A percentile compares a stretch with the other conserved stretches of the same genome.
These are phyloP conservation scores for Vitis riparia DNA, from an alignment of 164 flowering plant genomes.

Conservation along the genomic window DNA sequence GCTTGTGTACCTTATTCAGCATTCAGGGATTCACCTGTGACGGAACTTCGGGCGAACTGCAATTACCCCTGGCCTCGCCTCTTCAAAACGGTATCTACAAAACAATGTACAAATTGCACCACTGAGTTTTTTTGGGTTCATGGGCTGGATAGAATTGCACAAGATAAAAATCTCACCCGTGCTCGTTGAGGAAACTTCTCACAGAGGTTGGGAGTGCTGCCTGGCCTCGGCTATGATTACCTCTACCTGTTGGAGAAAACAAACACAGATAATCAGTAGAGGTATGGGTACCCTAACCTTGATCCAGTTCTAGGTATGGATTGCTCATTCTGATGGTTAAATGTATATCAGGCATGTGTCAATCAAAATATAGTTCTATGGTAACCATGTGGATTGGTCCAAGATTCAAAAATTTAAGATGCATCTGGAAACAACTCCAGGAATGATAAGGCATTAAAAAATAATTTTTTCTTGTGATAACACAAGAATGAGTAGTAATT, in stretches of 20 bases:
- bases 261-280: background rate
- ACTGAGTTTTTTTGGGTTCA: background rate
- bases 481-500: too few species aligned
- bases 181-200: slow-evolving; percentile 66
- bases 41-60: slow-evolving; percentile 70
- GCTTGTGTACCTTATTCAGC: too few species aligned
- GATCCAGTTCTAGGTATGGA: too few species aligned
- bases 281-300: too few species aligned
- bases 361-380: too few species aligned
- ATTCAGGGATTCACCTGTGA: slow-evolving; percentile 12
- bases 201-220: slow-evolving; percentile 83
- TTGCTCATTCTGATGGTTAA: too few species aligned
- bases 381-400: too few species aligned
- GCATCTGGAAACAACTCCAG: too few species aligned
- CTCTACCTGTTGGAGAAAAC: slow-evolving; percentile 52
- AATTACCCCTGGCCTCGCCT: slow-evolving; percentile 64
- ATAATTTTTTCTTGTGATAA: too few species aligned
- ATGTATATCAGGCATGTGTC: too few species aligned
- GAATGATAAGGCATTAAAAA: too few species aligned
- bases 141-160: background rate
- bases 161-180: slow-evolving; percentile 41
- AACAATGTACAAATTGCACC: background rate
- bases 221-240: slow-evolving; percentile 83
- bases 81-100: slow-evolving; percentile 63
- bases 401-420: too few species aligned